These are phyloP conservation scores for Plasmodium vinckei DNA, from an alignment of 169 alveolate species.

Conservation along the genomic window DNA sequence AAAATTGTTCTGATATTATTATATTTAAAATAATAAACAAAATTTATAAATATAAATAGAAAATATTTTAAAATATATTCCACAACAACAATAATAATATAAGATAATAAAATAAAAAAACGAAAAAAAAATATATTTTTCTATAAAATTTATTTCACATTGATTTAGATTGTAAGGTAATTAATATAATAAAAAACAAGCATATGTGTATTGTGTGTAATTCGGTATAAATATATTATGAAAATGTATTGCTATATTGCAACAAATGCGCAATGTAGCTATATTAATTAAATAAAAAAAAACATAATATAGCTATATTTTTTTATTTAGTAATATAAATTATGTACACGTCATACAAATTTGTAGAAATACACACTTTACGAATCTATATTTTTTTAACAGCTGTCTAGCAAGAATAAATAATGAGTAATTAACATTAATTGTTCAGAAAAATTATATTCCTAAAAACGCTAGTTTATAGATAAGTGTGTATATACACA, in stretches of 20 bases:
- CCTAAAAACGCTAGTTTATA: no score
- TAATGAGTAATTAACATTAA: constrained; percentile 3
- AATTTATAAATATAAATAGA: constrained; percentile 27
- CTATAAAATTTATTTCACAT: constrained; percentile 7
- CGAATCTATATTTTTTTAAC: constrained; percentile 14
- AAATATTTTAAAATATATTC: constrained; percentile 31
- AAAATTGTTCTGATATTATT: constrained; percentile 14
- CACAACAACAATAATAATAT: constrained; percentile 8
- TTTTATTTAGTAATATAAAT: constrained; percentile 20
- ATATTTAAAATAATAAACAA: constrained; percentile 23
- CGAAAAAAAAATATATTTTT: constrained; percentile 1
- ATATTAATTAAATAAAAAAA: constrained; percentile 8
- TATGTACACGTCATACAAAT: constrained; percentile 16
- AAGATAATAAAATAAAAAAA: constrained; percentile 29
- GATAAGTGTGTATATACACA: no score
- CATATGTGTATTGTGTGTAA: not conserved
- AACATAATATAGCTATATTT: not conserved
- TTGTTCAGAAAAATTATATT: not conserved
- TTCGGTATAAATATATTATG: not conserved
- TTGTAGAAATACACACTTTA: constrained; percentile 24
- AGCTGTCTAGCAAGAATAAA: not conserved
- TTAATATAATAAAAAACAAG: constrained; percentile 26
- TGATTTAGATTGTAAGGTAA: not conserved
- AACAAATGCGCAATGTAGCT: not conserved
- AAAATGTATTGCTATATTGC: not conserved